phyloP scores from a whole-genome alignment of 768 basidiomycete species.

The Hericium erinaceus region DNA sequence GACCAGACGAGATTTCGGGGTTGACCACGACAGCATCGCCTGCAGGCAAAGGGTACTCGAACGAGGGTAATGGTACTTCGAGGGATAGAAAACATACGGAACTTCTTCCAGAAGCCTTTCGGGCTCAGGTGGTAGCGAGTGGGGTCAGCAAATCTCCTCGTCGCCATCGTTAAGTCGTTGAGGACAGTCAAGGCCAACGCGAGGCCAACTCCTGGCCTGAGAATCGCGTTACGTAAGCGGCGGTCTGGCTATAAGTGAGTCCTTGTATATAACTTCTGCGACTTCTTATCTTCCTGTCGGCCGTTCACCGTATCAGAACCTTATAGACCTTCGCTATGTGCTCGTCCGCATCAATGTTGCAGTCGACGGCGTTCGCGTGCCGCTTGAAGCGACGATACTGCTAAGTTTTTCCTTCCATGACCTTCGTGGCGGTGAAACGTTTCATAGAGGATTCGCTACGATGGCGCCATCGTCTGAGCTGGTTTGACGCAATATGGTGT shows the following conservation, averaged over 20 bases:
- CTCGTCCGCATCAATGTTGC: too few relatives aligned
- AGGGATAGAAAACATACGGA: constrained; percentile 45
- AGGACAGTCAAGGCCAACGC: background rate
- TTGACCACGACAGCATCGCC: constrained; percentile 80
- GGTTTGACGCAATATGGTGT: constrained; percentile 12
- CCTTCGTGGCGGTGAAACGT: too few relatives aligned
- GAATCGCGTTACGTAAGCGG: background rate
- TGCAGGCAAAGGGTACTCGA: constrained; percentile 21
- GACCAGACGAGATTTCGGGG: constrained; percentile 84
- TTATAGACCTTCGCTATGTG: too few relatives aligned
- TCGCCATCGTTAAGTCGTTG: constrained; percentile 40
- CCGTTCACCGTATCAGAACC: too few relatives aligned
- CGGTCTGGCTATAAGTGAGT: too few relatives aligned
- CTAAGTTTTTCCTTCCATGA: too few relatives aligned
- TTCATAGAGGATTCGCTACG: background rate
- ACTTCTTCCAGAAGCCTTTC: constrained; percentile 95
- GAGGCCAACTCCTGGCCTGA: background rate
- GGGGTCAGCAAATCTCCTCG: constrained; percentile 75
- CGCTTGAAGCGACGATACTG: too few relatives aligned
- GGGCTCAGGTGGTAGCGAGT: constrained; percentile 86
- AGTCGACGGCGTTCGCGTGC: too few relatives aligned
- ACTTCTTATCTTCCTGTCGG: too few relatives aligned
- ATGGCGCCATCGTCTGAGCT: constrained; percentile 9
- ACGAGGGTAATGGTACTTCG: background rate
- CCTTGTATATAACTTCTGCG: too few relatives aligned